Evolutionary conservation across 2,329 filamentous ascomycete species (phyloP), one percentile per base, ranked within the genome.

Genomic region (Exophiala sp.): DNA sequence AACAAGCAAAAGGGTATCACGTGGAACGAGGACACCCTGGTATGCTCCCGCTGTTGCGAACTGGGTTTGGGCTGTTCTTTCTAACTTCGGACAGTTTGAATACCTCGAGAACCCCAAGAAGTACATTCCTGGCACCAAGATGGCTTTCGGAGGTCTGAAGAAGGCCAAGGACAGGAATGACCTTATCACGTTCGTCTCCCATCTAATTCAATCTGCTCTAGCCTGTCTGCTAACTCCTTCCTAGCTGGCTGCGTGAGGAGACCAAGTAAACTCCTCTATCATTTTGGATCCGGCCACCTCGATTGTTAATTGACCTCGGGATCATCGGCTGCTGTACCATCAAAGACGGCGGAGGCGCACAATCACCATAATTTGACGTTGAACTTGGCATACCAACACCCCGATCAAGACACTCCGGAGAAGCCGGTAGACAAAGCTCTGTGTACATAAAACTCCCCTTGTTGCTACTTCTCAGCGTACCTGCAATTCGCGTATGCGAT

Each of bases 71-170:
- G n/a, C n/a, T n/a, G n/a, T n/a, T n/a, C n/a, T n/a, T 49, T 29
- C 43, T 40, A 21, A 41, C 42, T 32, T 19, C 23, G 14, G 59
- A 42, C 64, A 90, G 87, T 97, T 95, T 76, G 81, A 84, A 63
- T 98, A 98, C 84, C 90, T 98, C 68, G 93, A 98, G 83, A 97
- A 97, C 86, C 93, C 93, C 77, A 98, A 98, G 86, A 97, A 97
- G 82, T 98, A 90, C 83, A 96, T 98, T 62, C 93, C 93, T 64
- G 93, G 93, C 65, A 98, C 93, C 78, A 98, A 97, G 88, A 98
- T 98, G 93, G 93, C 93, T 66, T 98, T 97, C 71, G 93, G 93
- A 77, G 93, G 93, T 73, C 82, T 98, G 70, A 98, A 98, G 90
- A 98, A 98, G 88, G 82, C 83, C 70, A 97, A 97, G 87, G 93